Conservation (phyloP, 805 yeast genomes). For the Komagataella pseudopastoris region DNA sequence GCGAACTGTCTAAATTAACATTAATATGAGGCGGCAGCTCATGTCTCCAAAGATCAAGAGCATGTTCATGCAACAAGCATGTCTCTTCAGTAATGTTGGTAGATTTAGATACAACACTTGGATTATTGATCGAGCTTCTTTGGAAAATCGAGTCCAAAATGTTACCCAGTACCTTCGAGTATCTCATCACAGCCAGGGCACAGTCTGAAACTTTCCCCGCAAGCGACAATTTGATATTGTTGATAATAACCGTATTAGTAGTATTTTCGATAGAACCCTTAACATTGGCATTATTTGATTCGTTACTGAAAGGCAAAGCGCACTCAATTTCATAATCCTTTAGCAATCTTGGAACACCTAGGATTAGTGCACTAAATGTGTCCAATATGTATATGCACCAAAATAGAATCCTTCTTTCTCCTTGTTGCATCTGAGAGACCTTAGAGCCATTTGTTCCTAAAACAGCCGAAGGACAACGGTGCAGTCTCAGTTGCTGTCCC, state of each 20-base stretch:
- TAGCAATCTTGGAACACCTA: conserved; percentile 74
- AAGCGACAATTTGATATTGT: conserved; percentile 42
- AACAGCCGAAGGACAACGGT: conserved; percentile 79
- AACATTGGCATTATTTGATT: conserved; percentile 8
- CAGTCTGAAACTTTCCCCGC: conserved; percentile 59
- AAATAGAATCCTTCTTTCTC: conserved; percentile 68
- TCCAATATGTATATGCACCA: conserved; percentile 80
- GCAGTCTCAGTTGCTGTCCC: conserved; percentile 78
- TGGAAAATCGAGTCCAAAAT: conserved; percentile 61
- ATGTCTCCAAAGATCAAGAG: conserved; percentile 67
- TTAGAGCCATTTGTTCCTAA: conserved; percentile 51
- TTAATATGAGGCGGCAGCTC: conserved; percentile 48
- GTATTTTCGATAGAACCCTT: conserved; percentile 21
- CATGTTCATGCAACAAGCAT: conserved; percentile 35
- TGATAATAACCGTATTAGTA: conserved; percentile 44
- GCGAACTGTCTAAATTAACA: conserved; percentile 41
- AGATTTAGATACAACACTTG: conserved; percentile 6
- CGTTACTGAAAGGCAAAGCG: conserved; percentile 58
- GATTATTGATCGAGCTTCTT: conserved; percentile 27
- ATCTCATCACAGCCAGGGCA: conserved; percentile 54
- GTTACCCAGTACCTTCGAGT: conserved; percentile 58
- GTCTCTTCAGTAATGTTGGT: conserved; percentile 16
- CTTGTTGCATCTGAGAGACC: conserved; percentile 58
- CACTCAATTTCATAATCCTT: conserved; percentile 80
- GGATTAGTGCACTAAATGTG: conserved; percentile 54